Percentiles rank a stretch among this genome's conserved stretches.
phyloP scores from a whole-genome alignment of 1,284 basidiomycete species.

The Tylopilus microsporus region DNA sequence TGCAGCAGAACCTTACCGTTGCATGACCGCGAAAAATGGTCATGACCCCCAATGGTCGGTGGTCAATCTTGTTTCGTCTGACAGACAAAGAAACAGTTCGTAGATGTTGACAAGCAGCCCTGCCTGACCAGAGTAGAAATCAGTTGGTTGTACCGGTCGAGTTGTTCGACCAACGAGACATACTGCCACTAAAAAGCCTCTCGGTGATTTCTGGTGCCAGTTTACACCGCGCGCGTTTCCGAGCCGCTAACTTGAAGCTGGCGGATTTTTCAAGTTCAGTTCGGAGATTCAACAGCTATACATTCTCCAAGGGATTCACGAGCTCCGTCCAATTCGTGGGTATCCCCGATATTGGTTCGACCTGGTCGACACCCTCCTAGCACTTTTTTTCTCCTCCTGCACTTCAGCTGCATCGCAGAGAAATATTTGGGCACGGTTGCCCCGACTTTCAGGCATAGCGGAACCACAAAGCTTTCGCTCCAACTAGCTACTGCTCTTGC shows the following conservation, averaged over 20 bases:
- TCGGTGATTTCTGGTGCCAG: background rate
- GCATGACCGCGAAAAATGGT: background rate
- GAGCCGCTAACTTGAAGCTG: background rate
- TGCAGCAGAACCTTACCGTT: constrained; percentile 3
- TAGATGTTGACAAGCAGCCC: background rate
- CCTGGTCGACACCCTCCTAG: background rate
- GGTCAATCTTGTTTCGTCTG: background rate
- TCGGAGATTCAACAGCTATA: no score
- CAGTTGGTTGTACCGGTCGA: constrained; percentile 1
- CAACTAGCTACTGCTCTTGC: no score
- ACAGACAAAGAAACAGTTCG: background rate
- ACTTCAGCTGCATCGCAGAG: background rate
- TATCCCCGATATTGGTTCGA: background rate
- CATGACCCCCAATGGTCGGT: constrained; percentile 11
- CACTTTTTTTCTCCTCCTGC: background rate
- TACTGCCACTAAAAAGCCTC: background rate
- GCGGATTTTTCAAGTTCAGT: background rate
- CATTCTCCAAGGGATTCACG: background rate
- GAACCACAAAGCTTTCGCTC: background rate
- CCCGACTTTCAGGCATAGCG: background rate
- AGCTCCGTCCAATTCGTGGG: background rate
- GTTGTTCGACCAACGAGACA: background rate
- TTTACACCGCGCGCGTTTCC: background rate
- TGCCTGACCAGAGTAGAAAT: constrained; percentile 2
- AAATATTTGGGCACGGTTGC: background rate